Base-by-base conservation (phyloP, 2,329 filamentous ascomycete genomes). In the Fusarium nanum region DNA sequence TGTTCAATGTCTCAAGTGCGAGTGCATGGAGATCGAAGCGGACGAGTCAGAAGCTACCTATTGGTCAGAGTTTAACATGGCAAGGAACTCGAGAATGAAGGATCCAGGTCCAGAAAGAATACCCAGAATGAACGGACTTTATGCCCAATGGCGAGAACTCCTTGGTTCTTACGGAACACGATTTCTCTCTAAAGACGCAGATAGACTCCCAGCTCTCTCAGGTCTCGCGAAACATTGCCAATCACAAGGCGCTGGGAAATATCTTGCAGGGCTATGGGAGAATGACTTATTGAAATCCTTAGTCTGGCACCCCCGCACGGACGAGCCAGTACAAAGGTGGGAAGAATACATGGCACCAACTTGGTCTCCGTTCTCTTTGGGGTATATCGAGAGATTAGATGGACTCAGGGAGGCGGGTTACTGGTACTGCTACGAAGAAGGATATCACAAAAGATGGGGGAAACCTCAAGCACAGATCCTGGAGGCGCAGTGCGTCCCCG, bases 111-210 rank as follows among this genome's bases (percentile, higher is more conserved):
- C 2, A 8, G 30, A 32, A 8, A 16, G 7, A 1, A 3, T 32
- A 7, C 30, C 14, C 3, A 32, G 7, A 16, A 3, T 7, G 7
- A 32, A 16, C 7, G 7, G 14, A 14, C 30, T 32, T 32, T 32
- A 37, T 37, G 9, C 2, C 1, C 16, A 37, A 37, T 37, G 34
- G 34, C 34, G 18, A 1, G 6, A 37, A 3, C 34, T 37, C 6
- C 5, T 37, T 2, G 34, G 34, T 0, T 0, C 4, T 2, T 37
- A 37, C 3, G 34, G 34, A 6, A 37, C 5, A 10, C 34, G 5
- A 11, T 7, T n/a, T 1, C 34, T 37, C 0, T 6, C 34, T 5
- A 37, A n/a, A n/a, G 6, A 37, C 34, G 0, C 1, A 0, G 40
- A 42, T 42, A 42, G 40, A 14, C 40, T 42, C 0, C 40, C 40